Conservation (phyloP, 2,329 filamentous ascomycete genomes). For the Macrophomina pseudophaseolina region DNA sequence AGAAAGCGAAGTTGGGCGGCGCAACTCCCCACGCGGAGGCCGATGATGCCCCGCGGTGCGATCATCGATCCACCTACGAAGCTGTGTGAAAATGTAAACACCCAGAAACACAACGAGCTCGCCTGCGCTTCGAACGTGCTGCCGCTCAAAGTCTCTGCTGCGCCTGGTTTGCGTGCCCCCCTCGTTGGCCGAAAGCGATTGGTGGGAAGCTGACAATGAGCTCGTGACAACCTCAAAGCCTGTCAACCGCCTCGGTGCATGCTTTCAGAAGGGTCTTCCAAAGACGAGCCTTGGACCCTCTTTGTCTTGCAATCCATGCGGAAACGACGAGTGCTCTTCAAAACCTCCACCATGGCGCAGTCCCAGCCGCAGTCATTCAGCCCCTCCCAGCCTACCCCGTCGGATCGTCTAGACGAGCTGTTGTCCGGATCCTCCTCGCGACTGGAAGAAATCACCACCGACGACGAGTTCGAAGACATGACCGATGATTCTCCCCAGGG, state of each 20-base stretch:
- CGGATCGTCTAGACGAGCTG: slow-evolving; percentile 24
- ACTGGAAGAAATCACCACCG: slow-evolving; percentile 45
- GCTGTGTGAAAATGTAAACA: slow-evolving; percentile 8
- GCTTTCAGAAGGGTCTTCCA: slow-evolving; percentile 17
- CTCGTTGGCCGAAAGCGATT: slow-evolving; percentile 18
- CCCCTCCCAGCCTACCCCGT: slow-evolving; percentile 31
- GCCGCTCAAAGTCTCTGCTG: background rate
- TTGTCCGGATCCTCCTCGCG: slow-evolving; percentile 29
- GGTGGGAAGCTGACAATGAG: slow-evolving; percentile 19
- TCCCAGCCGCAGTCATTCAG: slow-evolving; percentile 27
- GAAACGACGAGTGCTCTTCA: slow-evolving; percentile 21
- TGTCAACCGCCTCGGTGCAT: slow-evolving; percentile 15
- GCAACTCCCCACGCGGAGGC: background rate
- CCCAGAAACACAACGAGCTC: background rate
- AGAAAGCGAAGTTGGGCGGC: background rate
- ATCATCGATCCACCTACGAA: slow-evolving; percentile 7
- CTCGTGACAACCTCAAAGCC: slow-evolving; percentile 17
- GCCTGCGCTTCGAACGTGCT: background rate
- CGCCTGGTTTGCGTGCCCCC: background rate
- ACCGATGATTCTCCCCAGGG: slow-evolving; percentile 28
- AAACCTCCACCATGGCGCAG: slow-evolving; percentile 14
- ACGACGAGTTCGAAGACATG: slow-evolving; percentile 45
- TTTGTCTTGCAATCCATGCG: slow-evolving; percentile 26
- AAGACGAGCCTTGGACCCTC: slow-evolving; percentile 20
- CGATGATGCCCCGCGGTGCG: slow-evolving; percentile 16